These are phyloP conservation scores for Digitaria exilis DNA, from an alignment of 202 grass and related monocot genomes.

Conservation along the genomic window DNA sequence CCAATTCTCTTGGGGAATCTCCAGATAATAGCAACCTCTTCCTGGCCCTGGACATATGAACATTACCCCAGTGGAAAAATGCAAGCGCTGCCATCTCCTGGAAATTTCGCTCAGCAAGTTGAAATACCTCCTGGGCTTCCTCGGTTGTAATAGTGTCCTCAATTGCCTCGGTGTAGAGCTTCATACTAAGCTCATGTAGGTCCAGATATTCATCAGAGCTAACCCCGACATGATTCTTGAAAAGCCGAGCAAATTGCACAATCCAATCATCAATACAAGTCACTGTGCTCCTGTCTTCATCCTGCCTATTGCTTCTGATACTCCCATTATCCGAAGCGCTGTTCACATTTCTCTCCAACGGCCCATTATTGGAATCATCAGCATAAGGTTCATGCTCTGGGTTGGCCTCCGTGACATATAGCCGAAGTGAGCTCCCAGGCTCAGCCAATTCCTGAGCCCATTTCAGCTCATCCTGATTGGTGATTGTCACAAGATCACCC, in stretches of 20 bases:
- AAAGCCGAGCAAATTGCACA: conserved; percentile 82
- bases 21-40: conserved; percentile 62
- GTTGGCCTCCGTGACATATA: conserved; percentile 74
- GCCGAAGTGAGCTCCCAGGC: conserved; percentile 67
- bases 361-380: conserved; percentile 46
- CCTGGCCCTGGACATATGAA: conserved; percentile 82
- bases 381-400: conserved; percentile 72
- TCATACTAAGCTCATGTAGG: conserved; percentile 88
- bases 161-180: conserved; percentile 78
- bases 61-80: conserved; percentile 95
- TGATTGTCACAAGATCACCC: conserved; percentile 97
- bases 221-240: conserved; percentile 79
- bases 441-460: conserved; percentile 77
- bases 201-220: conserved; percentile 82
- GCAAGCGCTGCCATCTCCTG: conserved; percentile 93
- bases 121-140: conserved; percentile 89
- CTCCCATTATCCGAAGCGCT: conserved; percentile 55
- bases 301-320: conserved; percentile 57
- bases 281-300: conserved; percentile 55
- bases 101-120: conserved; percentile 77
- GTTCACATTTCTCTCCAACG: conserved; percentile 46
- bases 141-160: conserved; percentile 89
- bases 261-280: conserved; percentile 90
- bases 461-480: conserved; percentile 81
- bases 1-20: conserved; percentile 57